phyloP scores from a whole-genome alignment of 169 alveolate species.

The Neospora caninum region DNA sequence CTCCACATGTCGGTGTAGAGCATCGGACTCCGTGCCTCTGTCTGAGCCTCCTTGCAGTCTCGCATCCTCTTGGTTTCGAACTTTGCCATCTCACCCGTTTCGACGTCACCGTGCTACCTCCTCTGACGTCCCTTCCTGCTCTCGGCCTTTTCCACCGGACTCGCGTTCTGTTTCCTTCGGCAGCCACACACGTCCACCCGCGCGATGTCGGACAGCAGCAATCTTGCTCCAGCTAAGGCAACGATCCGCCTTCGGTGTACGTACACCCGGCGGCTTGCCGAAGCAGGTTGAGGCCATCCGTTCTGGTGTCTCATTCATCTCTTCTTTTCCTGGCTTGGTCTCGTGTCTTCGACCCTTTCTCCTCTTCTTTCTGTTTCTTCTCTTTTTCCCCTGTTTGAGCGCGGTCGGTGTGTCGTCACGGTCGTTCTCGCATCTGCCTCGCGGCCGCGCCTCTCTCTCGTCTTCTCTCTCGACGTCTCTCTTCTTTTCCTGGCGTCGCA shows the following conservation, averaged over 20 bases:
- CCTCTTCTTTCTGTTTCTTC: not conserved
- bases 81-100: not conserved
- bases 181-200: not conserved
- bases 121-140: not conserved
- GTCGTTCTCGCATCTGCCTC: not conserved
- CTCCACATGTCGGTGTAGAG: no score
- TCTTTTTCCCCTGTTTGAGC: not conserved
- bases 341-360: not conserved
- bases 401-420: not conserved
- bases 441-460: not conserved
- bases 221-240: not conserved
- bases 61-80: not conserved
- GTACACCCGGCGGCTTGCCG: not conserved
- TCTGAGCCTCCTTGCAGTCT: not conserved
- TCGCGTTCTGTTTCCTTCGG: not conserved
- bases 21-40: not conserved
- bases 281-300: not conserved
- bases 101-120: not conserved
- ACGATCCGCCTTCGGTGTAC: not conserved
- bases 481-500: not conserved
- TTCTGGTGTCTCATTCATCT: not conserved
- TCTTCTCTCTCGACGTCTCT: not conserved
- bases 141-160: not conserved
- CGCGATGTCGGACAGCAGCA: not conserved
- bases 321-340: not conserved